Evolutionary conservation across 805 yeast genomes (phyloP), one percentile per base, ranked within the genome.

Genomic region (Jamesozyma spencerorum): DNA sequence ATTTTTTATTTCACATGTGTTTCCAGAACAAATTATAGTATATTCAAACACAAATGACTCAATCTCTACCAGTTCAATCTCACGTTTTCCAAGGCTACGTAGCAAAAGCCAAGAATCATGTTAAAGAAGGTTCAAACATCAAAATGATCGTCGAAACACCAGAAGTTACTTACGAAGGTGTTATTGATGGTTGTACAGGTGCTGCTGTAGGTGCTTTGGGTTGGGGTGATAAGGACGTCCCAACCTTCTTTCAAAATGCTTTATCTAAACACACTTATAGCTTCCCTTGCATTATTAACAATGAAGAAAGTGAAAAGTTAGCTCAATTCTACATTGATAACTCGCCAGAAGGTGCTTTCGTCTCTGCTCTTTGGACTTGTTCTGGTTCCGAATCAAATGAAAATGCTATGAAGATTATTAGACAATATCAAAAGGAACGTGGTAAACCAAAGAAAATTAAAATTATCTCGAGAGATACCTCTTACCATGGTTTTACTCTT

Each of bases 381-480:
- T 72, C 81, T 7, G 86, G 86, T n/a, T 67, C 82, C 22, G 85
- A 78, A 57, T 75, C 81, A 27, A 78, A 75, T 54, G 85, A 79
- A 54, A 79, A 77, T 33, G 81, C 81, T 4, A 50, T 79, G 54
- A 78, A 77, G 58, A 73, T 79, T 44, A 73, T 75, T 22, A 61
- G 64, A 47, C 75, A 71, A 51, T 70, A 70, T 48, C 66, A 60
- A 45, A 49, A 64, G 37, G 75, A 71, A 51, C 63, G 56, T 18
- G 70, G 70, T 28, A 68, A 67, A 42, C 54, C 63, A 7, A 56
- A 61, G 32, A 67, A 72, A 50, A 48, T 51, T 46, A 65, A 68
- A 42, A 62, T 66, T 40, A 69, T 72, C 40, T 58, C 70, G 11
- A 64, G 76, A 51, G 57, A 62, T 27, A 62, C 59, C 46, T 60